These are phyloP conservation scores for Collybia nuda DNA, from an alignment of 768 basidiomycete species.

Conservation along the genomic window DNA sequence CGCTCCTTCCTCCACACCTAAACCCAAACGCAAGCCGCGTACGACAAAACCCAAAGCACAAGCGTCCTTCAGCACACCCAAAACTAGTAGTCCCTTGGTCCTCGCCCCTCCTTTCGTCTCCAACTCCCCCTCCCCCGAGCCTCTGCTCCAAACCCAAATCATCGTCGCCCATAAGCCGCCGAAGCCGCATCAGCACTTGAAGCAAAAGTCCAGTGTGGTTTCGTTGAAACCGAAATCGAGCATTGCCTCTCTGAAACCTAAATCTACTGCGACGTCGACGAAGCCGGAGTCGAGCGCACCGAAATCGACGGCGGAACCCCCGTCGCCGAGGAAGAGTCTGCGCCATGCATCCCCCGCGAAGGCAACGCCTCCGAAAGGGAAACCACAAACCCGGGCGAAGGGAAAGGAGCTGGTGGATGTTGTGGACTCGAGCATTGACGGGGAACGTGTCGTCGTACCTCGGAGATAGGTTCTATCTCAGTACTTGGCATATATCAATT, in stretches of 20 bases:
- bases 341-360: slow-evolving; percentile 8
- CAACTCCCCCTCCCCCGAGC: slow-evolving; percentile 6
- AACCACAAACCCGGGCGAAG: slow-evolving; percentile 6
- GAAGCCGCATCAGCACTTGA: neutral
- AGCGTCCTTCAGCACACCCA: slow-evolving; percentile 7
- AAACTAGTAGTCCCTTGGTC: slow-evolving; percentile 23
- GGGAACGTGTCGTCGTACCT: slow-evolving; percentile 16
- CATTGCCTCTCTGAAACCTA: slow-evolving; percentile 1
- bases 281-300: slow-evolving; percentile 3
- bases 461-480: too few relatives aligned
- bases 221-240: slow-evolving; percentile 9
- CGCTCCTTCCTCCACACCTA: slow-evolving; percentile 12
- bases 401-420: slow-evolving; percentile 25
- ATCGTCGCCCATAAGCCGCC: slow-evolving; percentile 4
- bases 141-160: slow-evolving; percentile 5
- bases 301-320: slow-evolving; percentile 6
- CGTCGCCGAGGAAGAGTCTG: slow-evolving; percentile 4
- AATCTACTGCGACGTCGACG: neutral
- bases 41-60: slow-evolving; percentile 13
- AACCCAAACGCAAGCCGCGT: slow-evolving; percentile 15
- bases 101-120: slow-evolving; percentile 12
- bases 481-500: too few relatives aligned
- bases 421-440: slow-evolving; percentile 34
- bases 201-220: slow-evolving; percentile 2
- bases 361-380: slow-evolving; percentile 7